Percentiles rank a stretch among this genome's conserved stretches.
These are phyloP conservation scores for Adansonia digitata DNA, from an alignment of 345 rosid species.

Conservation along the genomic window DNA sequence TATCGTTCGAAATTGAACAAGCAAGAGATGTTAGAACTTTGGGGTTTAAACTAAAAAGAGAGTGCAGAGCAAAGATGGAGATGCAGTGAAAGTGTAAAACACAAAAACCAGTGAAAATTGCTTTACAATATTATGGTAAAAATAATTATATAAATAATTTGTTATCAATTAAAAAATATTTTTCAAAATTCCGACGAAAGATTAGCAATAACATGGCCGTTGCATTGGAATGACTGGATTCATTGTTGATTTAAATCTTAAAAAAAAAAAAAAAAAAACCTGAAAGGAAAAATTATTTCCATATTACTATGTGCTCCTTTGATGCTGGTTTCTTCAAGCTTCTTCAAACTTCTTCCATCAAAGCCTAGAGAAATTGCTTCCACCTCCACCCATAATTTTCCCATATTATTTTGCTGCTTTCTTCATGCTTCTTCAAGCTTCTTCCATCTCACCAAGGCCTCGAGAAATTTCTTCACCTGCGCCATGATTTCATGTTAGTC, in stretches of 20 bases:
- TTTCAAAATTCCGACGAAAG: conserved; percentile 5
- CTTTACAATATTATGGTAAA: neutral
- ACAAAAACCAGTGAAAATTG: neutral
- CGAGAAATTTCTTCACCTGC: conserved; percentile 86
- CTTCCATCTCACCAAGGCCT: conserved; percentile 63
- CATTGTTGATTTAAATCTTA: neutral
- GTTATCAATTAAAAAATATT: neutral
- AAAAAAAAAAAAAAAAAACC: neutral
- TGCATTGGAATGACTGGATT: neutral
- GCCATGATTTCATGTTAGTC: neutral
- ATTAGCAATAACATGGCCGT: neutral
- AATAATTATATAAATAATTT: neutral
- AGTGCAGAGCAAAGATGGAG: no score
- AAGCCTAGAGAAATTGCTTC: conserved; percentile 67
- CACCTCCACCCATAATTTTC: conserved; percentile 75
- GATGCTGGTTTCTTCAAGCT: conserved; percentile 3
- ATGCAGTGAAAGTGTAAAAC: neutral
- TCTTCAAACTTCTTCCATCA: conserved; percentile 51
- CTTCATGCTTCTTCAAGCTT: conserved; percentile 19
- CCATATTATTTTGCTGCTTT: no score
- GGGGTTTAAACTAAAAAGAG: no score
- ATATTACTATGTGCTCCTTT: neutral
- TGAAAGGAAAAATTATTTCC: neutral
- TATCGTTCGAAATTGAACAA: no score
- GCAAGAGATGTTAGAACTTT: no score